phyloP scores from a whole-genome alignment of 2,329 filamentous ascomycete species.

The Coniochaeta sp. region DNA sequence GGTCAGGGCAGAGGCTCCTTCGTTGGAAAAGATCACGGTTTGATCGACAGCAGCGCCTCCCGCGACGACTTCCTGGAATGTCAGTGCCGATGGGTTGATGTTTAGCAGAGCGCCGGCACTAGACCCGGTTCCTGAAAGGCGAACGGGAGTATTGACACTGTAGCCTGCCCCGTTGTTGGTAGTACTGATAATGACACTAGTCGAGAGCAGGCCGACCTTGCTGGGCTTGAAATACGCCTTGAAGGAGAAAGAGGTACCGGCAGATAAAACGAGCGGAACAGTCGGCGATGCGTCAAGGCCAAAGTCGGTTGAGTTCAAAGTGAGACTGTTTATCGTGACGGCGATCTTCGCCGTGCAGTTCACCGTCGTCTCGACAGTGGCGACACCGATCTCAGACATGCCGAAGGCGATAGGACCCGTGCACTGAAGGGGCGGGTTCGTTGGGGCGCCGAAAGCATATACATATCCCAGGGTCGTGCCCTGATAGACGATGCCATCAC shows the following conservation, averaged over 20 bases:
- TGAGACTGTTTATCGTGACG: slow-evolving; percentile 31
- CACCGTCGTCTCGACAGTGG: slow-evolving; percentile 24
- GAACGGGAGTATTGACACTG: slow-evolving; percentile 35
- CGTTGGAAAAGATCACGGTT: slow-evolving; percentile 39
- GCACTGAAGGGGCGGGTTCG: slow-evolving; percentile 47
- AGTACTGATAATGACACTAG: slow-evolving; percentile 38
- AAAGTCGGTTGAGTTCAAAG: slow-evolving; percentile 29
- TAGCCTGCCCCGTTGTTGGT: slow-evolving; percentile 38
- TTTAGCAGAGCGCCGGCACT: slow-evolving; percentile 37
- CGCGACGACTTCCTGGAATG: slow-evolving; percentile 41
- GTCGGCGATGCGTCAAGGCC: slow-evolving; percentile 20
- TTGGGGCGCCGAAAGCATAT: slow-evolving; percentile 49
- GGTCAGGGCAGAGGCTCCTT: slow-evolving; percentile 36
- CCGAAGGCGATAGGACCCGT: slow-evolving; percentile 41
- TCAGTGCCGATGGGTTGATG: slow-evolving; percentile 38
- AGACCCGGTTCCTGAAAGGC: slow-evolving; percentile 39
- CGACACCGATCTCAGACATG: slow-evolving; percentile 29
- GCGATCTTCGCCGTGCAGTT: slow-evolving; percentile 40
- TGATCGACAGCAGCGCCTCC: slow-evolving; percentile 31
- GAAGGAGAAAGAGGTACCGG: slow-evolving; percentile 34
- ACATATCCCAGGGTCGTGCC: slow-evolving; percentile 42
- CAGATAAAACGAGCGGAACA: slow-evolving; percentile 22
- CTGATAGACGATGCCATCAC: slow-evolving; percentile 48
- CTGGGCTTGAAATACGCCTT: slow-evolving; percentile 36
- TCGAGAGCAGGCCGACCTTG: slow-evolving; percentile 38